phyloP scores from a whole-genome alignment of 2,329 filamentous ascomycete genomes.

The Beauveria caledonica region DNA sequence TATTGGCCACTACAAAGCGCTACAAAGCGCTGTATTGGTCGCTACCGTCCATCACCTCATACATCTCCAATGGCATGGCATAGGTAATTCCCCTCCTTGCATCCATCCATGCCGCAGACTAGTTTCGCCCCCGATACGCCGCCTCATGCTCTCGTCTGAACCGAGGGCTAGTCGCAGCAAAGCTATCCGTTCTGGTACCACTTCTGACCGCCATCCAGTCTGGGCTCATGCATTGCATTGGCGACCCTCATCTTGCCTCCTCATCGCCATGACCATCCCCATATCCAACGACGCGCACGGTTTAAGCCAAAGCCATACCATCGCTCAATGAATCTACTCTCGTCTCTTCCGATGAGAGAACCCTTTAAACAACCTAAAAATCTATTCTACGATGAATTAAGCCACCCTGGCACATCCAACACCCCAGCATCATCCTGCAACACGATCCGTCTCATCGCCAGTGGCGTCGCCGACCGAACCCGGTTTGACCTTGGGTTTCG shows the following conservation, averaged over 20 bases:
- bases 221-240: neutral
- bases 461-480: neutral
- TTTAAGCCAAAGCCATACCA: neutral
- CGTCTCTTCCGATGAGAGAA: neutral
- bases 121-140: constrained; percentile 1
- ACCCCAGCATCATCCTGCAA: constrained; percentile 6
- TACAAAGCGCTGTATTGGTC: neutral
- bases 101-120: neutral
- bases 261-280: neutral
- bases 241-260: neutral
- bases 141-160: neutral
- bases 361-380: neutral
- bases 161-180: neutral
- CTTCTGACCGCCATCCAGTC: neutral
- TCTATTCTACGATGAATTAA: neutral
- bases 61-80: neutral
- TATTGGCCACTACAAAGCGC: neutral
- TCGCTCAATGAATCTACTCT: neutral
- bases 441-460: constrained; percentile 2
- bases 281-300: neutral
- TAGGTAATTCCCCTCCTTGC: neutral
- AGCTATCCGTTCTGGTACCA: neutral
- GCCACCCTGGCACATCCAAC: neutral
- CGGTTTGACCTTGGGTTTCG: constrained; percentile 10
- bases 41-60: neutral